phyloP scores from a whole-genome alignment of 306 rosid genomes.

The Lathyrus oleraceus region DNA sequence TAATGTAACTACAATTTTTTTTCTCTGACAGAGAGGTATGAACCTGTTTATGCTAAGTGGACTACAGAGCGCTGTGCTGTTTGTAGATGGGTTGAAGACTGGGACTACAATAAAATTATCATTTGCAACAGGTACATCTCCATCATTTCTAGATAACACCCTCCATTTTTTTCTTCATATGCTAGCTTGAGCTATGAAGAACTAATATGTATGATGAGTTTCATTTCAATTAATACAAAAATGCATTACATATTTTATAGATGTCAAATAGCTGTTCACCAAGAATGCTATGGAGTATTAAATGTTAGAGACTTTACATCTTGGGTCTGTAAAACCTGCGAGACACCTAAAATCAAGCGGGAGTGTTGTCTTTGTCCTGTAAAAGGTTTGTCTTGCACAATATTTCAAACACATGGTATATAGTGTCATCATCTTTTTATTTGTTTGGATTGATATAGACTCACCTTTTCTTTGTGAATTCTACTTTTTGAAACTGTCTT shows the following conservation, averaged over 20 bases:
- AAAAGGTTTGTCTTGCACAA: conserved; percentile 59
- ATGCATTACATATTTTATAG: conserved; percentile 47
- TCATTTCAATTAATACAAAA: conserved; percentile 19
- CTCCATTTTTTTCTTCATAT: conserved; percentile 4
- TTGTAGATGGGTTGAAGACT: conserved; percentile 99
- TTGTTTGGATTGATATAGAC: conserved; percentile 22
- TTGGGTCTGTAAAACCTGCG: conserved; percentile 99
- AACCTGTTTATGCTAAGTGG: conserved; percentile 94
- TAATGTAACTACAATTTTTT: conserved; percentile 27
- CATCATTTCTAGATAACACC: neutral
- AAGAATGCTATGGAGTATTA: conserved; percentile 99
- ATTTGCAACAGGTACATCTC: conserved; percentile 85
- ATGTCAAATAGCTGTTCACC: conserved; percentile 99
- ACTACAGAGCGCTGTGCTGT: conserved; percentile 99
- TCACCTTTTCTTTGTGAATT: neutral
- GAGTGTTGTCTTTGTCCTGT: conserved; percentile 99
- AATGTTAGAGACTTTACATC: conserved; percentile 88
- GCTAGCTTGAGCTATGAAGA: conserved; percentile 29
- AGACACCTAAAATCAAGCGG: conserved; percentile 79
- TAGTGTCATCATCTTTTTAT: conserved; percentile 20
- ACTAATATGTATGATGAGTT: conserved; percentile 4
- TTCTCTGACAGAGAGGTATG: conserved; percentile 77
- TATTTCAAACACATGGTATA: conserved; percentile 25
- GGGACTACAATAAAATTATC: conserved; percentile 98
- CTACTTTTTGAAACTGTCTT: neutral